phyloP scores from a whole-genome alignment of 1,284 basidiomycete species.

The Athelia psychrophila region DNA sequence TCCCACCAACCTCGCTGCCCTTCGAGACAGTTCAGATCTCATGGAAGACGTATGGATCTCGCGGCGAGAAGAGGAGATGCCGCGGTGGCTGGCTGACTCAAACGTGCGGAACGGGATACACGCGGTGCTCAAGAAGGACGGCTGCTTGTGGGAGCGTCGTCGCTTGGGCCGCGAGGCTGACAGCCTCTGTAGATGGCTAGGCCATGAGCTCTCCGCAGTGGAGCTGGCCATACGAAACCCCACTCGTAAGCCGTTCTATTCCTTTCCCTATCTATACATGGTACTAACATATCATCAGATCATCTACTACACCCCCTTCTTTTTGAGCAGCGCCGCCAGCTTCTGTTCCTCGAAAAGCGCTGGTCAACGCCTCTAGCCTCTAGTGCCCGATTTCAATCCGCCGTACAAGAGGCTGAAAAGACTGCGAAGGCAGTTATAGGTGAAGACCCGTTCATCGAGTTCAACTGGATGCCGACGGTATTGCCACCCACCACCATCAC shows the following conservation, averaged over 20 bases:
- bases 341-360: too few species aligned
- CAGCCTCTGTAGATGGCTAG: constrained; percentile 23
- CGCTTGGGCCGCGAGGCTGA: constrained; percentile 19
- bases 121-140: constrained; percentile 23
- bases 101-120: constrained; percentile 27
- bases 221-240: constrained; percentile 9
- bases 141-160: constrained; percentile 23
- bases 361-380: too few species aligned
- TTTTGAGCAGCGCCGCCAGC: too few species aligned
- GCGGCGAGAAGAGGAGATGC: constrained; percentile 11
- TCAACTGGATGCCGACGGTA: too few species aligned
- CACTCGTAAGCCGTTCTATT: constrained; percentile 5
- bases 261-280: too few species aligned
- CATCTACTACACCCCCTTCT: too few species aligned
- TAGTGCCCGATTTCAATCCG: too few species aligned
- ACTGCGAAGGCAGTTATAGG: too few species aligned
- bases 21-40: constrained; percentile 24
- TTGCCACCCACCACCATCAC: too few species aligned
- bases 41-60: constrained; percentile 40
- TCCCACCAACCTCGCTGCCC: constrained; percentile 21
- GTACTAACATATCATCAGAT: too few species aligned
- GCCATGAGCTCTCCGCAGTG: constrained; percentile 9
- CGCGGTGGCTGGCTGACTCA: constrained; percentile 31
- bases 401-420: too few species aligned
- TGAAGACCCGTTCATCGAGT: too few species aligned